Base-by-base conservation (phyloP, 108 stramenopile genomes). In the Heterococcus sp. region DNA sequence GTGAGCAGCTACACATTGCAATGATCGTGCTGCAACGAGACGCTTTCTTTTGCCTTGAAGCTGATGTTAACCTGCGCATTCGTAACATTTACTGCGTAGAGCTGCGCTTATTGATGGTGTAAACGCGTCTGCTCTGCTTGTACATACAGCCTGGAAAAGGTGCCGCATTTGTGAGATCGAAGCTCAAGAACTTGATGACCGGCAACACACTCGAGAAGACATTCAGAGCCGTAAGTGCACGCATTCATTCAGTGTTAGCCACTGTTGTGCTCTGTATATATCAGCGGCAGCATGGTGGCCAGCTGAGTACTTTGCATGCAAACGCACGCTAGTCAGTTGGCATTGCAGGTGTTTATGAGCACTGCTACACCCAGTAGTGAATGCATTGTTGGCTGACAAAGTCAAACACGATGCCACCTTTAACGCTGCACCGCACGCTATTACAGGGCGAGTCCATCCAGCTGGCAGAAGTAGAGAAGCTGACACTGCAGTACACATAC, bases 121-220 rank as follows among this genome's bases (percentile, higher is more conserved):
- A n/a, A n/a, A n/a, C n/a, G n/a, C n/a, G n/a, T n/a, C n/a, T n/a
- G n/a, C n/a, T n/a, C n/a, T n/a, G n/a, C n/a, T n/a, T n/a, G n/a
- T n/a, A n/a, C n/a, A 14, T 58, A 21, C 46, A 58, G 72, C 86
- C 86, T 0, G 86, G 86, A 1, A 87, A 87, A 64, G 86, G 86
- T 3, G 78, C 86, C 3, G 86, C 86, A 11, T 87, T 87, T 64
- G 86, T 87, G 27, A 70, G 86, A 35, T 80, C 86, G 69, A 96
- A 96, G 75, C 92, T 96, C 74, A 96, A 96, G 89, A 96, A 96
- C 87, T 85, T 96, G 65, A 91, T 92, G 76, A 88, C 90, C 36
- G 95, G 94, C 14, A 94, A 87, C 70, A 92, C 93, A 34, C 89
- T 95, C 73, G 95, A 96, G 84, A 95, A 95, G 78, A 96, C 95